Evolutionary conservation across 768 basidiomycete genomes (phyloP).

Genomic region (Hygrocybe coccinea): DNA sequence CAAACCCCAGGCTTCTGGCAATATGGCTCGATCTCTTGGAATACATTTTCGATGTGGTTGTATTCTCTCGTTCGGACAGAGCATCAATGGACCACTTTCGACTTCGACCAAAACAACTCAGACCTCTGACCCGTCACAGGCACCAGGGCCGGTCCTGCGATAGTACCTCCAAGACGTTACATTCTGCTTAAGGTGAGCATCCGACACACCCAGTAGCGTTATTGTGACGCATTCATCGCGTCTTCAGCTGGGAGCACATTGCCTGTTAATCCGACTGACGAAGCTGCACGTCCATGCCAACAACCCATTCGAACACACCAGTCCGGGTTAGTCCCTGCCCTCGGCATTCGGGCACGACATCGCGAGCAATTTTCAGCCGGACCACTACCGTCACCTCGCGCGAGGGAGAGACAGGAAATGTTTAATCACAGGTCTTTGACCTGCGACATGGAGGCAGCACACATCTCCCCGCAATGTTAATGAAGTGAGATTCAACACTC

Average conservation of each 20-base stretch:
- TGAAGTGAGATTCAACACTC: slow-evolving; percentile 16
- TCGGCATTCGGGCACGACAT: not conserved
- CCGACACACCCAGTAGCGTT: not conserved
- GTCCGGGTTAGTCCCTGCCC: slow-evolving; percentile 5
- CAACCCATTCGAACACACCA: slow-evolving; percentile 13
- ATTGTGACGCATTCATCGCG: slow-evolving; percentile 1
- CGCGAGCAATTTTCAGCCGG: slow-evolving; percentile 8
- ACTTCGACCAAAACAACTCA: slow-evolving; percentile 8
- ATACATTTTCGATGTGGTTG: slow-evolving; percentile 7
- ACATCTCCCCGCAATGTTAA: slow-evolving; percentile 23
- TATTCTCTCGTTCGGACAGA: not conserved
- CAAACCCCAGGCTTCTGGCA: too few relatives aligned
- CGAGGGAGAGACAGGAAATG: slow-evolving; percentile 14
- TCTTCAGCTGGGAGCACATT: slow-evolving; percentile 8
- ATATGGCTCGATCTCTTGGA: too few relatives aligned
- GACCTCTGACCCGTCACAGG: too few relatives aligned
- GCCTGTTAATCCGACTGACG: slow-evolving; percentile 7
- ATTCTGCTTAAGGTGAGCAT: slow-evolving; percentile 14
- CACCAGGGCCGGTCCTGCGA: slow-evolving; percentile 6
- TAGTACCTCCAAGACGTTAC: slow-evolving; percentile 12
- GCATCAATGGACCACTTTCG: slow-evolving; percentile 9
- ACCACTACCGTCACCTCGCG: slow-evolving; percentile 11
- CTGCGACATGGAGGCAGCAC: slow-evolving; percentile 9
- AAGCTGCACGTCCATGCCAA: too few relatives aligned
- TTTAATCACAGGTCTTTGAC: slow-evolving; percentile 11